A percentile compares a stretch with the other conserved stretches of the same genome.
These are phyloP conservation scores for Skeletonema tropicum DNA, from an alignment of 108 stramenopile species.

Conservation along the genomic window DNA sequence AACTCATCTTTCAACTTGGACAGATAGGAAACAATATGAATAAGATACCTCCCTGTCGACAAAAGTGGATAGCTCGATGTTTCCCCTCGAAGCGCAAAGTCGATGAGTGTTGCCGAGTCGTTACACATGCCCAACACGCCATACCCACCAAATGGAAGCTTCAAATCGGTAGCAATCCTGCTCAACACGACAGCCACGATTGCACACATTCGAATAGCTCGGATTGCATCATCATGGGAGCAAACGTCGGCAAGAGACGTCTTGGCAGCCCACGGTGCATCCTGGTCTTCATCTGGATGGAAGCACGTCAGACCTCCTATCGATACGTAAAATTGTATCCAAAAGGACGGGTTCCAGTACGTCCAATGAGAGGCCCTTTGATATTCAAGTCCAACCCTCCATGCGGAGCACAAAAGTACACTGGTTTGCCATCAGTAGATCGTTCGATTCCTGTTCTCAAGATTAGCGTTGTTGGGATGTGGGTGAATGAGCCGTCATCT, in stretches of 20 bases:
- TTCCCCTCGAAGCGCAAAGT: conserved; percentile 46
- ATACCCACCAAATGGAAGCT: conserved; percentile 65
- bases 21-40: conserved; percentile 29
- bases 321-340: conserved; percentile 51
- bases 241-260: conserved; percentile 35
- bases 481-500: conserved; percentile 51
- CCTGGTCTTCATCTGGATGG: conserved; percentile 67
- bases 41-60: conserved; percentile 56
- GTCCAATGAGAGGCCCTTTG: conserved; percentile 34
- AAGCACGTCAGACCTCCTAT: conserved; percentile 57
- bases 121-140: conserved; percentile 67
- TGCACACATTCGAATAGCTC: conserved; percentile 56
- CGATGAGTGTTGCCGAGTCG: conserved; percentile 62
- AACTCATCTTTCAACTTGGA: conserved; percentile 8
- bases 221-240: conserved; percentile 24
- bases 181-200: conserved; percentile 52
- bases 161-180: conserved; percentile 54
- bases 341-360: conserved; percentile 8
- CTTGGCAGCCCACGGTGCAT: conserved; percentile 61
- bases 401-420: conserved; percentile 30
- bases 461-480: conserved; percentile 55
- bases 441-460: conserved; percentile 30
- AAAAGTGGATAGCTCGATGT: conserved; percentile 63
- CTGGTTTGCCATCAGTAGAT: conserved; percentile 3
- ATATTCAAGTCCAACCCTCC: conserved; percentile 45